Evolutionary conservation across 2,329 filamentous ascomycete genomes (phyloP), one percentile per base, ranked within the genome.

Genomic region (Clathrospora elynae): DNA sequence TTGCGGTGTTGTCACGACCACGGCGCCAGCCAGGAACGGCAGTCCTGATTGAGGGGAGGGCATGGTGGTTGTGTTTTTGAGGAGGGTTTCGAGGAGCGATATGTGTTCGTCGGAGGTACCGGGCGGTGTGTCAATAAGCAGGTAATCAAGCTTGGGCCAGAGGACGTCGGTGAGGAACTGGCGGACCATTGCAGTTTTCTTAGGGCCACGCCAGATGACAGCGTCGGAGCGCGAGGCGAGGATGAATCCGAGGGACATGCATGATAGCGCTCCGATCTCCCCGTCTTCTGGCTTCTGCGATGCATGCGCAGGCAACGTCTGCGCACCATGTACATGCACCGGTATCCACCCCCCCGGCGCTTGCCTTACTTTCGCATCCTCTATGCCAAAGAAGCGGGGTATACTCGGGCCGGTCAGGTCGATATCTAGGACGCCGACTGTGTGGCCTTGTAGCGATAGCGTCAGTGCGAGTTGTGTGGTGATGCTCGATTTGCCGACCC

Each of bases 61-160:
- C 10, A 47, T 47, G 0, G 62, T 51, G 0, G 50, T 49, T 0
- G 64, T 66, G 16, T 62, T 58, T 33, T 70, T 68, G 45, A 92
- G 76, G 0, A 96, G 78, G 0, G 70, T 93, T 69, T 97, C 92
- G 5, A 90, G 90, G 1, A 96, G 83, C 1, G 90, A 93, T 34
- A 99, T 97, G 68, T 97, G 93, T 72, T 99, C 93, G 71, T 99
- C 93, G 47, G 88, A 93, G 2, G 93, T 99, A 2, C 93, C 93
- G 0, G 93, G 93, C 9, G 93, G 93, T 3, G 93, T 99, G 71
- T 99, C 93, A 63, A 99, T 89, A 46, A 99, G 81, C 0, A 99
- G 78, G 65, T 89, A 97, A 68, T 97, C 92, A n/a, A 89, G 82
- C 39, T 83, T 81, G 1, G 77, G 81, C 93, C 93, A 97, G 19